These are phyloP conservation scores for Cokeromyces recurvatus DNA, from an alignment of 371 early-diverging fungal genomes.

Conservation along the genomic window DNA sequence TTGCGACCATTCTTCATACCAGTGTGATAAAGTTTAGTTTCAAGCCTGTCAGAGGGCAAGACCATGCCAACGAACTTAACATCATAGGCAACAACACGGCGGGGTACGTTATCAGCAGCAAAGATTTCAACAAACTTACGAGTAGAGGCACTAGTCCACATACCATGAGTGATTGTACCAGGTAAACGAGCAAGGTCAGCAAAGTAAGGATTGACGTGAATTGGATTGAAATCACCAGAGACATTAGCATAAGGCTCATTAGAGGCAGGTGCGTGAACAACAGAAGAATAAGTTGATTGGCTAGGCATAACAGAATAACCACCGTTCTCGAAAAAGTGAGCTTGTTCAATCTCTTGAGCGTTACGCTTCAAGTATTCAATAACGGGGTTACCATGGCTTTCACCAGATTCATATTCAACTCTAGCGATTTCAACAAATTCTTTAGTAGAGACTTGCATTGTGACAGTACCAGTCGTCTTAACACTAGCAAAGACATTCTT, in stretches of 20 bases:
- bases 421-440: constrained; percentile 81
- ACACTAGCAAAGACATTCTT: constrained; percentile 64
- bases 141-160: constrained; percentile 96
- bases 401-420: constrained; percentile 75
- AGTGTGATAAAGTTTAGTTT: constrained; percentile 87
- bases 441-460: constrained; percentile 80
- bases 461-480: constrained; percentile 76
- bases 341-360: constrained; percentile 80
- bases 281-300: constrained; percentile 77
- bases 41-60: constrained; percentile 80
- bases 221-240: constrained; percentile 93
- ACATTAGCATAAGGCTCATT: constrained; percentile 88
- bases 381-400: constrained; percentile 76
- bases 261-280: constrained; percentile 73
- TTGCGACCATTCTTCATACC: constrained; percentile 97
- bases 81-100: constrained; percentile 78
- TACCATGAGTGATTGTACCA: constrained; percentile 96
- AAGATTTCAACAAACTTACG: constrained; percentile 93
- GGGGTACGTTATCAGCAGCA: constrained; percentile 93
- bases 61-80: constrained; percentile 87
- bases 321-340: constrained; percentile 77
- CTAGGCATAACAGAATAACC: constrained; percentile 93
- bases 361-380: constrained; percentile 77
- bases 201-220: constrained; percentile 96
- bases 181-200: constrained; percentile 89